Percentiles rank a stretch among this genome's conserved stretches.
phyloP scores from a whole-genome alignment of 345 rosid genomes.

The Citrus reticulata region DNA sequence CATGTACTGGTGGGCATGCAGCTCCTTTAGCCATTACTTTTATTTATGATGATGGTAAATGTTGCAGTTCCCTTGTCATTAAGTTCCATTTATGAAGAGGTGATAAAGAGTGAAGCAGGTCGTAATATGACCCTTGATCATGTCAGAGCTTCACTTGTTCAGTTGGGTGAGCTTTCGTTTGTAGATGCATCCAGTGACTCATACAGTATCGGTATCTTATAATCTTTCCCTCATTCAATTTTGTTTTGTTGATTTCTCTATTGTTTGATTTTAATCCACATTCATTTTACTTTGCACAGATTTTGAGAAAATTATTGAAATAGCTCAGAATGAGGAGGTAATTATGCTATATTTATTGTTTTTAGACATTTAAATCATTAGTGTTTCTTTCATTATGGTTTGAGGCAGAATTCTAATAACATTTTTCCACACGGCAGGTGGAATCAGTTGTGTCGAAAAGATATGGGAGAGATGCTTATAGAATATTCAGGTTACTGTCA shows the following conservation, averaged over 20 bases:
- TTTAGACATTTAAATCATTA: background rate
- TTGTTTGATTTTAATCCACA: background rate
- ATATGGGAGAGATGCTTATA: constrained; percentile 65
- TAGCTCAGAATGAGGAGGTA: constrained; percentile 83
- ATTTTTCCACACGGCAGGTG: constrained; percentile 36
- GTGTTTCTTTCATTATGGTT: constrained; percentile 1
- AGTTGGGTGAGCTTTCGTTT: constrained; percentile 50
- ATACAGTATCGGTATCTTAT: constrained; percentile 51
- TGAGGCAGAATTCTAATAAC: background rate
- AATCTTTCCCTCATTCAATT: constrained; percentile 6
- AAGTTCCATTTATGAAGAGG: constrained; percentile 72
- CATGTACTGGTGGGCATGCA: background rate
- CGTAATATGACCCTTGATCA: constrained; percentile 71
- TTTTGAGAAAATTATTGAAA: constrained; percentile 55
- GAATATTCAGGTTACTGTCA: constrained; percentile 69
- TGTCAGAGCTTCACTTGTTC: constrained; percentile 54
- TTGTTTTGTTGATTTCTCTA: constrained; percentile 7
- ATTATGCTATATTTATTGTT: constrained; percentile 11
- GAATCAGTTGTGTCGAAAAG: constrained; percentile 72
- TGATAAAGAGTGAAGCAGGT: constrained; percentile 71
- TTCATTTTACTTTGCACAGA: constrained; percentile 43
- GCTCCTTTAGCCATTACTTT: background rate
- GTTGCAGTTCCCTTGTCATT: constrained; percentile 65
- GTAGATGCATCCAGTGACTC: constrained; percentile 40
- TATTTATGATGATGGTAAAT: constrained; percentile 14